Evolutionary conservation across 1,284 basidiomycete species (phyloP), one percentile per base, ranked within the genome.

Genomic region (Pseudozyma sp.): DNA sequence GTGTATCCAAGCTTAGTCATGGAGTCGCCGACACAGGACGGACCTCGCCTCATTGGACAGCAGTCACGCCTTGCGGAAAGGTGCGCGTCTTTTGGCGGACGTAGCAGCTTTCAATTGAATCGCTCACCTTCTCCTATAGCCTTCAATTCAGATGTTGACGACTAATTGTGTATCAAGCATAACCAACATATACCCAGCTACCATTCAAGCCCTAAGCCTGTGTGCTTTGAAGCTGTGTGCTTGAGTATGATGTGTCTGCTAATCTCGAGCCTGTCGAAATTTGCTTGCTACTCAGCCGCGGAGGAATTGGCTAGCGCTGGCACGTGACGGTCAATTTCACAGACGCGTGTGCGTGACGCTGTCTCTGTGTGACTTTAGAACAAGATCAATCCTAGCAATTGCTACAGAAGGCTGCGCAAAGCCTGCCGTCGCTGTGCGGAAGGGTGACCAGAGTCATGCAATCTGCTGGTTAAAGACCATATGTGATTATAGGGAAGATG

Each of bases 1-100:
- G 62, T 54, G 21, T 65, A 45, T 25, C 61, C 68, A 44, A 70
- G 61, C 42, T 40, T 65, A 34, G 68, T 70, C 25, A 61, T 65
- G 62, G 68, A 70, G 21, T 70, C 68, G 36, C 62, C 68, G 1
- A 64, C 57, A 40, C 57, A 60, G 16, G 56, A 63, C 3, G 51
- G 52, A 21, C 40, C 61, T 16, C 53, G 49, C 8, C 8, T 55
- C 35, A 14, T 47, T 1, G 52, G 50, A 34, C 56, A 52, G 12
- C 12, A 40, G 18, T 47, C 52, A 3, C 31, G 57, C 21, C 49
- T 57, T 1, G 57, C 60, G 13, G 61, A 64, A n/a, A 56, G 67
- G 3, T 63, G 56, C 31, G 57, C 57, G 12, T 70, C 67, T 3
- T 70, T 63, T 45, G 52, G 45, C 18, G 57, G 60, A 44, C 60